Conservation (phyloP, 108 stramenopile species). For the Skeletonema marinoi region DNA sequence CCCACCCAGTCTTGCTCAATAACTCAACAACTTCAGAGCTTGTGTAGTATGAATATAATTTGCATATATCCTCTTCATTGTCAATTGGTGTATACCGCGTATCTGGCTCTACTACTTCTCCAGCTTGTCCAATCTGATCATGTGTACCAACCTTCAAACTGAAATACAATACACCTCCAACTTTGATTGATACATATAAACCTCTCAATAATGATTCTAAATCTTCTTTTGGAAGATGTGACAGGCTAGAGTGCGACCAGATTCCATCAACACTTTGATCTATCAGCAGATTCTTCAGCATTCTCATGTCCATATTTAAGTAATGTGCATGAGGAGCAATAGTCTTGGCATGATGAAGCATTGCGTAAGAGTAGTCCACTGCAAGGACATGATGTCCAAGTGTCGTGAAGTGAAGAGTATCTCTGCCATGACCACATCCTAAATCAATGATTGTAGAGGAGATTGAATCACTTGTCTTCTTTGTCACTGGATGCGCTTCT, state of each 20-base stretch:
- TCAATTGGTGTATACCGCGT: conserved; percentile 5
- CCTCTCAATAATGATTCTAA: neutral
- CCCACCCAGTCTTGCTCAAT: conserved; percentile 13
- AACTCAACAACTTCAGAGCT: conserved; percentile 19
- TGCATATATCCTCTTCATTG: conserved; percentile 6
- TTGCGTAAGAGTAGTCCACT: conserved; percentile 17
- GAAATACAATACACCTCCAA: conserved; percentile 31
- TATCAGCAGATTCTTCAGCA: conserved; percentile 3
- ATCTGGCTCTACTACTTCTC: conserved; percentile 27
- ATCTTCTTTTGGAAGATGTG: conserved; percentile 27
- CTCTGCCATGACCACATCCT: conserved; percentile 30
- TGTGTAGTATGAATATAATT: conserved; percentile 28
- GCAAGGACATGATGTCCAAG: conserved; percentile 25
- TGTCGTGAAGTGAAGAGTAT: conserved; percentile 24
- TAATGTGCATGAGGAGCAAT: conserved; percentile 23
- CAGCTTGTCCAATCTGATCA: conserved; percentile 5
- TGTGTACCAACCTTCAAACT: conserved; percentile 14
- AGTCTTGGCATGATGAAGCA: conserved; percentile 21
- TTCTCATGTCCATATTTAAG: conserved; percentile 33
- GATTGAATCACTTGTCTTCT: neutral
- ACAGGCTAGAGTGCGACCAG: conserved; percentile 28
- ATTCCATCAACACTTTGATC: conserved; percentile 26
- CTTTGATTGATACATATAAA: conserved; percentile 15
- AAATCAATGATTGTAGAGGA: conserved; percentile 26
- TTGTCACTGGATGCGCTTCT: neutral